These are phyloP conservation scores for Calonectria henricotiae DNA, from an alignment of 2,329 filamentous ascomycete species.

Conservation along the genomic window DNA sequence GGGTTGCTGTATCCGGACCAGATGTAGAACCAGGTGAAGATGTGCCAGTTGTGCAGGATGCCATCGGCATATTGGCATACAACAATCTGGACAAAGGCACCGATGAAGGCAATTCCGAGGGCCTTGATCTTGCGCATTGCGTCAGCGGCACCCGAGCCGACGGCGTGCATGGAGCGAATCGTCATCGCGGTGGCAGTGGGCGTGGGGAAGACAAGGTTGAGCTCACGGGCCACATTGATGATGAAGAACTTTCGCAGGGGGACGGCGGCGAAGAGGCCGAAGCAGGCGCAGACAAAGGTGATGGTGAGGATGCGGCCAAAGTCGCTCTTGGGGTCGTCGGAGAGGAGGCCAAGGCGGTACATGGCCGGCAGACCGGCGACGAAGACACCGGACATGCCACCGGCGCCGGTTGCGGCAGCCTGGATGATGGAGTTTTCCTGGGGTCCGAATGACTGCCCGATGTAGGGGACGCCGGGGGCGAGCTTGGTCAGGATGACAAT, in stretches of 20 bases:
- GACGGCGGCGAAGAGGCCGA: constrained; percentile 76
- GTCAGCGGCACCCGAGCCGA: constrained; percentile 66
- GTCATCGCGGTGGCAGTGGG: constrained; percentile 74
- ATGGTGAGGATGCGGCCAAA: constrained; percentile 74
- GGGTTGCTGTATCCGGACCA: constrained; percentile 69
- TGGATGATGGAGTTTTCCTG: constrained; percentile 77
- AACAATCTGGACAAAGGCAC: constrained; percentile 69
- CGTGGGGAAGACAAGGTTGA: constrained; percentile 74
- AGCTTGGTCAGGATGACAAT: constrained; percentile 69
- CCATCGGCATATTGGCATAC: constrained; percentile 73
- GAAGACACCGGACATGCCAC: constrained; percentile 72
- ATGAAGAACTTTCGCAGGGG: constrained; percentile 80
- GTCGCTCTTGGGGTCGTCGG: constrained; percentile 67
- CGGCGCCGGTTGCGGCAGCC: constrained; percentile 73
- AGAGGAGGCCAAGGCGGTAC: constrained; percentile 70
- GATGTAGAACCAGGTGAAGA: constrained; percentile 70
- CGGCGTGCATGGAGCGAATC: constrained; percentile 76
- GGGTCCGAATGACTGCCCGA: constrained; percentile 72
- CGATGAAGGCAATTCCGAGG: constrained; percentile 67
- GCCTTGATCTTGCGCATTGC: constrained; percentile 73
- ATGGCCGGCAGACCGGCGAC: constrained; percentile 74
- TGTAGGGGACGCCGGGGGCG: constrained; percentile 66
- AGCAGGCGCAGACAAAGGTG: constrained; percentile 75
- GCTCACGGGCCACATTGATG: constrained; percentile 75
- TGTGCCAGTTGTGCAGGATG: constrained; percentile 74